Percentiles rank a stretch among this genome's conserved stretches.
Conservation (phyloP, 2,329 filamentous ascomycete species). For the Penicillium sp. region DNA sequence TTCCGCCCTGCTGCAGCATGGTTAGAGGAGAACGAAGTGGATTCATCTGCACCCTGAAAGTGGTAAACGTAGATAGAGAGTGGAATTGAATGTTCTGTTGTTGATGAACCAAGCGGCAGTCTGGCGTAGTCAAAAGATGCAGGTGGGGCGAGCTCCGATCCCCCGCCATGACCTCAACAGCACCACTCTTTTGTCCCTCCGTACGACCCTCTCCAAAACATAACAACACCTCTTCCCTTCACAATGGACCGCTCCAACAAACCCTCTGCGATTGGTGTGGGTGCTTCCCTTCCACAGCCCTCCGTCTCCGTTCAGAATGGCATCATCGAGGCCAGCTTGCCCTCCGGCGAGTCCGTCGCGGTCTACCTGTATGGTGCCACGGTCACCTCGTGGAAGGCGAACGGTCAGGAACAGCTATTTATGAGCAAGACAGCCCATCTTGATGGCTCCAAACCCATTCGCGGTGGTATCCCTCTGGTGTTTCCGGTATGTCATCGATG, state of each 20-base stretch:
- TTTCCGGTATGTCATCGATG: constrained; percentile 70
- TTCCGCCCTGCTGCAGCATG: constrained; percentile 47
- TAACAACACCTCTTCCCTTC: not conserved
- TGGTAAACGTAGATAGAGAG: not conserved
- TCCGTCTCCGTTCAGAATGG: constrained; percentile 73
- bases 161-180: constrained; percentile 19
- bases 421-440: constrained; percentile 76
- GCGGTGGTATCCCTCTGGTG: constrained; percentile 88
- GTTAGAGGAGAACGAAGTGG: constrained; percentile 27
- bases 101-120: not conserved
- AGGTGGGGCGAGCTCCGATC: constrained; percentile 4
- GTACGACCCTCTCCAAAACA: not conserved
- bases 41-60: too few species aligned
- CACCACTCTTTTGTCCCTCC: not conserved
- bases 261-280: constrained; percentile 72
- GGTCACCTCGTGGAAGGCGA: constrained; percentile 86
- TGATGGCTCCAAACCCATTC: constrained; percentile 85
- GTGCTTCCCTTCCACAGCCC: constrained; percentile 73
- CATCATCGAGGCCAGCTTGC: constrained; percentile 76
- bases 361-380: constrained; percentile 91
- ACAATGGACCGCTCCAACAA: constrained; percentile 81
- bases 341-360: constrained; percentile 82
- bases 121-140: not conserved
- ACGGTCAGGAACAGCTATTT: constrained; percentile 81
- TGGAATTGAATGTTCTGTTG: not conserved